A percentile compares a stretch with the other conserved stretches of the same genome.
phyloP scores from a whole-genome alignment of 768 basidiomycete genomes.

The Psilocybe cubensis region DNA sequence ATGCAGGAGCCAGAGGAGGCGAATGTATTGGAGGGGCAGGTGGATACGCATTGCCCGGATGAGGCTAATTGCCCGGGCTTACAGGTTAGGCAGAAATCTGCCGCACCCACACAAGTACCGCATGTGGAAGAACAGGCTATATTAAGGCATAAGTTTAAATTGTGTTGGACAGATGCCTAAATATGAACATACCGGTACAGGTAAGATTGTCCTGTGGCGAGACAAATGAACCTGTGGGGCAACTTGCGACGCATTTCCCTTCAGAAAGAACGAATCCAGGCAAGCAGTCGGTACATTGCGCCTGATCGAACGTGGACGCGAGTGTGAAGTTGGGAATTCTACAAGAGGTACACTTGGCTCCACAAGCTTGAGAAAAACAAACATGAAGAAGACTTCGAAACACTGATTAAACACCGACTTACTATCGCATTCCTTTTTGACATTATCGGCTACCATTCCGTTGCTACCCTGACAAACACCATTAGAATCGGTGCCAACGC shows the following conservation, averaged over 20 bases:
- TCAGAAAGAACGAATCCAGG: conserved; percentile 75
- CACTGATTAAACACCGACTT: conserved; percentile 31
- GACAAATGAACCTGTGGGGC: conserved; percentile 76
- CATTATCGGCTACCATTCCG: conserved; percentile 74
- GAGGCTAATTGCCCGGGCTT: conserved; percentile 66
- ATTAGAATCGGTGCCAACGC: conserved; percentile 64
- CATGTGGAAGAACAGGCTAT: conserved; percentile 57
- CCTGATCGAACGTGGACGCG: conserved; percentile 64
- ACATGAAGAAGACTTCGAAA: not conserved
- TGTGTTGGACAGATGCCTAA: not conserved
- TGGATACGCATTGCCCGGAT: conserved; percentile 71
- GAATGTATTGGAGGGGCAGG: conserved; percentile 77
- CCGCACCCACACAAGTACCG: conserved; percentile 66
- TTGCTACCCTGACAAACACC: conserved; percentile 77
- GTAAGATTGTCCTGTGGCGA: conserved; percentile 73
- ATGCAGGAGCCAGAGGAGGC: conserved; percentile 66
- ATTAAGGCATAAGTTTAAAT: conserved; percentile 9
- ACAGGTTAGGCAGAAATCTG: conserved; percentile 79
- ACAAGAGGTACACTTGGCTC: conserved; percentile 81
- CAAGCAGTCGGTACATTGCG: conserved; percentile 79
- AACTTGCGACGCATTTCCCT: conserved; percentile 70
- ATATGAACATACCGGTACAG: conserved; percentile 62
- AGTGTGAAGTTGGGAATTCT: conserved; percentile 71
- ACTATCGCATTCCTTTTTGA: conserved; percentile 87
- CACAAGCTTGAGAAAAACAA: conserved; percentile 59